These are phyloP conservation scores for Phalaenopsis equestris DNA, from an alignment of 106 monocot species.

Conservation along the genomic window DNA sequence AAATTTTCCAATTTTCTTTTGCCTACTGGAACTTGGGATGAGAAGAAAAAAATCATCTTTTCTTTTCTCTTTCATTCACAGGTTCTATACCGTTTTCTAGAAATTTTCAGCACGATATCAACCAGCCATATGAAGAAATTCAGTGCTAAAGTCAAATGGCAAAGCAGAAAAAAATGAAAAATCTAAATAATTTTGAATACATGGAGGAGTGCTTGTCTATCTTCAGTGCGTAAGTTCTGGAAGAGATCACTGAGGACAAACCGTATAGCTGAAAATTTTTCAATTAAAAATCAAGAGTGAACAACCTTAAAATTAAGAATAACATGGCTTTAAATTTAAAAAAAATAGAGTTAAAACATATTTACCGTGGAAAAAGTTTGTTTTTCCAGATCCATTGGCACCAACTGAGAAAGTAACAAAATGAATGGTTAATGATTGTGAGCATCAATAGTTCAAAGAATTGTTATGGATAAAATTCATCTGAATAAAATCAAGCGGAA, in stretches of 20 bases:
- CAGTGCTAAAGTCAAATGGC: background rate
- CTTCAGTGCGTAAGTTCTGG: slow-evolving; percentile 84
- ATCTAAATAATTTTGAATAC: slow-evolving; percentile 32
- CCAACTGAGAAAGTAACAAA: slow-evolving; percentile 57
- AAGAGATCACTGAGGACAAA: slow-evolving; percentile 98
- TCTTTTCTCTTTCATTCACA: slow-evolving; percentile 14
- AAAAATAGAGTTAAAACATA: background rate
- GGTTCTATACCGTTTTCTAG: slow-evolving; percentile 83
- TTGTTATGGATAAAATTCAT: background rate
- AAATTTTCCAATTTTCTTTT: slow-evolving; percentile 27
- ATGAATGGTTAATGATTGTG: background rate
- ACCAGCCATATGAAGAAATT: background rate
- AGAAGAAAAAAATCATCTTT: background rate
- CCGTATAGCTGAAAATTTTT: slow-evolving; percentile 63
- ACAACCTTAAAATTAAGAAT: background rate
- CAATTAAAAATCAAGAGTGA: background rate
- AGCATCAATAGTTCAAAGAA: background rate
- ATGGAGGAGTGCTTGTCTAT: slow-evolving; percentile 92
- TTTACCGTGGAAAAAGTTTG: slow-evolving; percentile 98
- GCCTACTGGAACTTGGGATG: background rate
- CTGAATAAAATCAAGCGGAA: background rate
- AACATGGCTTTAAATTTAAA: background rate
- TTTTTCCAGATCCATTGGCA: slow-evolving; percentile 98
- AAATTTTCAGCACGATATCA: slow-evolving; percentile 60
- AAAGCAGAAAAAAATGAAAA: background rate